Evolutionary conservation across 768 basidiomycete species (phyloP).

Genomic region (Lactarius akahatsu): DNA sequence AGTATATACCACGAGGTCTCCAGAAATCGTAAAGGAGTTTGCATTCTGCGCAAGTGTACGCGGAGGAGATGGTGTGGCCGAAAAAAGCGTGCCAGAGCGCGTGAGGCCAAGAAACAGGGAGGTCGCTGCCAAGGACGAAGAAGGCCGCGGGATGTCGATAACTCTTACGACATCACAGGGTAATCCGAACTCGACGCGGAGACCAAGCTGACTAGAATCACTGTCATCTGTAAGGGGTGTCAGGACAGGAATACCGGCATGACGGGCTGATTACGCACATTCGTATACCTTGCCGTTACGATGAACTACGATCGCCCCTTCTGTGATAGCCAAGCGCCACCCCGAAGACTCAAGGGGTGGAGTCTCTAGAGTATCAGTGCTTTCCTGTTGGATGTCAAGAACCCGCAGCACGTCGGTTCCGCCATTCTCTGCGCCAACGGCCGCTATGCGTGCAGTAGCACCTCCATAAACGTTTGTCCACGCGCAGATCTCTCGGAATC

Average conservation of each 20-base stretch:
- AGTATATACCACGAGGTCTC: slow-evolving; percentile 81
- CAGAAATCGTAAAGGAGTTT: slow-evolving; percentile 72
- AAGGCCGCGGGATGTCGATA: slow-evolving; percentile 2
- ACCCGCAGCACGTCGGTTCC: slow-evolving; percentile 20
- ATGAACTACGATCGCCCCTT: slow-evolving; percentile 9
- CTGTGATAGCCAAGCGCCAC: slow-evolving; percentile 35
- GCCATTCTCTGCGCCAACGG: slow-evolving; percentile 16
- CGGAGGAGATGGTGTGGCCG: slow-evolving; percentile 6
- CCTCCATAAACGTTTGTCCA: slow-evolving; percentile 12
- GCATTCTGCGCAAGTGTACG: slow-evolving; percentile 49
- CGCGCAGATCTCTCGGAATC: slow-evolving; percentile 24
- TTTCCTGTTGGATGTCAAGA: slow-evolving; percentile 9
- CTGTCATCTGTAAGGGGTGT: slow-evolving; percentile 12
- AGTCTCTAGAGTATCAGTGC: neutral
- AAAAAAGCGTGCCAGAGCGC: slow-evolving; percentile 16
- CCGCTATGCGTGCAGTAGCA: slow-evolving; percentile 14
- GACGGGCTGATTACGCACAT: slow-evolving; percentile 17
- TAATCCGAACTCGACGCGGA: slow-evolving; percentile 18
- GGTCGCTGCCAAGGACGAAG: neutral
- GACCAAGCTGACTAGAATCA: slow-evolving; percentile 6
- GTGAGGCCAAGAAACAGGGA: slow-evolving; percentile 25
- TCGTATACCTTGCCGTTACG: slow-evolving; percentile 24
- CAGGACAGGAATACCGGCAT: neutral
- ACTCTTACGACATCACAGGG: slow-evolving; percentile 17
- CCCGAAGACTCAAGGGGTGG: slow-evolving; percentile 28